Evolutionary conservation across 352 stramenopile genomes (phyloP), one percentile per base, ranked within the genome.

Genomic region (Thraustochytrium striatum): DNA sequence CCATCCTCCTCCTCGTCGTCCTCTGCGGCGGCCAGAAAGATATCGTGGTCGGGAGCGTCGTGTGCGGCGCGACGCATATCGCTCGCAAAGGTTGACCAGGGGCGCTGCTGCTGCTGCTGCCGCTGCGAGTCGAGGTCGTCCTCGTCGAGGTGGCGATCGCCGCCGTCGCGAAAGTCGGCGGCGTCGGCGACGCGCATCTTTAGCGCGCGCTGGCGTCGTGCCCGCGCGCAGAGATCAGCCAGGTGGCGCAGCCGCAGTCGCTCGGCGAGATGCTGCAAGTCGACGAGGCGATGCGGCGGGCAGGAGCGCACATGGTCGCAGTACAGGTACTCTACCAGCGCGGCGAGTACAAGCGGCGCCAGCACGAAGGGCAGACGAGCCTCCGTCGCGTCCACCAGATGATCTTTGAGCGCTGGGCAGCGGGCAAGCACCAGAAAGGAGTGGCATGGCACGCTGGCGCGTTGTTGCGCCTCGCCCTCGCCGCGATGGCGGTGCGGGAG

Each of bases 261-360:
- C 36, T 75, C 52, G 1, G 44, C 65, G 8, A 72, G 30, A 25
- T 75, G 65, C 65, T 75, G 44, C 39, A 75, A 30, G 36, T 75
- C 65, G 25, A 75, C 52, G 7, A 75, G 0, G 41, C 65, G 65
- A 28, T 75, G 65, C 44, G 65, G 65, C 30, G 65, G 65, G 36
- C 65, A 75, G 8, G 41, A 75, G 25, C 65, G 65, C 8, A 75
- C 0, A 25, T 75, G 65, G 13, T 75, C 65, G 1, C 32, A 55
- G 39, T 75, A 75, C 41, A 75, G 13, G 36, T 75, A 75, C 43
- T 75, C 65, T 0, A 75, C 65, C 3, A 75, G 52, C 3, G 65
- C 44, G 25, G 19, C 9, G 65, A 75, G 65, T 28, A 75, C 65
- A 7, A 75, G 65, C 1, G 65, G 41, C 30, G 39, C 65, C 0